Base-by-base conservation (phyloP, 2,329 filamentous ascomycete species). In the Ceratocystis harringtonii region DNA sequence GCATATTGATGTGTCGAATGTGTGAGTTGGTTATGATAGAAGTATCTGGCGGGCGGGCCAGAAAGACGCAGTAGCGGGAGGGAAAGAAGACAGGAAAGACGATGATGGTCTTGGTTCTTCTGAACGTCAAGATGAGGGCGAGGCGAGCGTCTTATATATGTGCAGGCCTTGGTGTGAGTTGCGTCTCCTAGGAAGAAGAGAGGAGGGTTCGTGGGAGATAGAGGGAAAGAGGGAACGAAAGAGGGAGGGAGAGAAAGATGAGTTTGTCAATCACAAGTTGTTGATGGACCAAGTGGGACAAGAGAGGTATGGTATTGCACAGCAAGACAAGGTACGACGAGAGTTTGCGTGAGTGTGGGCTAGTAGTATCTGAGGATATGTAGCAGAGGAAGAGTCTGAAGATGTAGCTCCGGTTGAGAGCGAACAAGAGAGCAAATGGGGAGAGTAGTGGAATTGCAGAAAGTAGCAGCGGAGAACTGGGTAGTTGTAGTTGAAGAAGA, bases 1-100 rank as follows among this genome's bases (percentile, higher is more conserved):
- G 76, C 48, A 78, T 78, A 70, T 77, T 77, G 68, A 76, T 76
- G 74, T 6, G 61, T 50, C 25, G 60, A 19, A 43, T 25, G 28
- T 58, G 25, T 19, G 52, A 1, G 52, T 30, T 25, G 0, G 55
- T 36, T 5, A 17, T 36, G 1, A 36, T 25, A 2, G 36, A 32
- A 17, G 28, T 17, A 41, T 22, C 19, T 58, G 25, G 55, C 30
- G 6, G 8, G n/a, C 5, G n/a, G 55, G 4, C 55, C 15, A 36
- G 17, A 32, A 36, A n/a, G 25, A 17, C 6, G 52, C 28, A 1
- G 12, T 58, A 17, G 8, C 8, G 7, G 6, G 45, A 19, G 17
- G 6, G 6, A 25, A 17, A 7, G 28, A 19, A 62, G 28, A n/a
- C 36, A 41, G 12, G 36, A 61, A 25, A 25, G 58, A 61, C n/a